Base-by-base conservation (phyloP, 108 stramenopile genomes). In the Cylindrotheca fusiformis region DNA sequence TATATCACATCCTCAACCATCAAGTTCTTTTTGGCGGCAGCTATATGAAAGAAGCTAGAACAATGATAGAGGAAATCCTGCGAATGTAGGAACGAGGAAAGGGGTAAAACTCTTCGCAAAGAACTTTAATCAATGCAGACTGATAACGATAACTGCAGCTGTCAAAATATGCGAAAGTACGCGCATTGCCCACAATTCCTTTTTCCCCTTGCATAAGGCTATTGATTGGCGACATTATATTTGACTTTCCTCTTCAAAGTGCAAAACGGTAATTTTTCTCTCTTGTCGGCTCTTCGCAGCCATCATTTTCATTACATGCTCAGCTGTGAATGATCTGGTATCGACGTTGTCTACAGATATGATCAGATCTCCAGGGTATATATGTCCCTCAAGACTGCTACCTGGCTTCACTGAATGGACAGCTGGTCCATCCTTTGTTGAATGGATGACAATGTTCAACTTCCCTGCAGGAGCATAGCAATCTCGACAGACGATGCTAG, bases 391-490 rank as follows among this genome's bases (percentile, higher is more conserved):
- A 45, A 93, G 69, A 48, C 75, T 63, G 32, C 78, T 81, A 23
- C 81, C 86, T 2, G 75, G 74, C 65, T 80, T 82, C 4, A 89
- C 80, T 19, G 78, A 73, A 27, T 83, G 82, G 0, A 93, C 78
- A 12, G 86, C 80, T 28, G 91, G 91, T 21, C 91, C 91, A 63
- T 93, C 91, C 52, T 87, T 88, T 10, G 90, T 93, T 0, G 88
- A 87, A 50, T 83, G 79, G 56, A 92, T 84, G 8, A 89, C 82
- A 32, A 89, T 84, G 6, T 85, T 55, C 29, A 93, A 61, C 41
- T 78, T 82, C 19, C 91, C 91, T 32, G 88, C 85, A 20, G 91
- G 91, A 29, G 88, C 74, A 57, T 65, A 71, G 48, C 82, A 78
- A 49, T 93, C 91, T 44, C 85, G 69, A 46, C 86, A 86, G 0